These are phyloP conservation scores for Pseudovirgaria hyperparasitica DNA, from an alignment of 2,329 filamentous ascomycete species.

Conservation along the genomic window DNA sequence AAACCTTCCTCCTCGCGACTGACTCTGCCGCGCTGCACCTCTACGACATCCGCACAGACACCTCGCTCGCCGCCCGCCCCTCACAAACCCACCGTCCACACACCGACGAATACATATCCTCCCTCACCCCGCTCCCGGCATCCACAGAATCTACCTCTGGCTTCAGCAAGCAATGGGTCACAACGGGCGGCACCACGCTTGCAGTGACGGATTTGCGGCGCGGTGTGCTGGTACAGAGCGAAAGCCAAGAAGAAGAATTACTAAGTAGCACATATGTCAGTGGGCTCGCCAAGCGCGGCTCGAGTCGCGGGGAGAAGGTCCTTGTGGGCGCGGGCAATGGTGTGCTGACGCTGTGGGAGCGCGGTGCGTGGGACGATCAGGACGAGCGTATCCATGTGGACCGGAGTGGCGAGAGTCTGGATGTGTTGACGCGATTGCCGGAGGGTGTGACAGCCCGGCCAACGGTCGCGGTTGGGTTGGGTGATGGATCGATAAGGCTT, in stretches of 20 bases:
- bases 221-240: conserved; percentile 76
- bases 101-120: conserved; percentile 85
- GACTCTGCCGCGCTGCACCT: conserved; percentile 85
- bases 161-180: conserved; percentile 89
- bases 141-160: conserved; percentile 73
- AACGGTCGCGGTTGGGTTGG: conserved; percentile 66
- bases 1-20: conserved; percentile 77
- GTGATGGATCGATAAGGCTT: conserved; percentile 67
- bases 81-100: conserved; percentile 77
- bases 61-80: conserved; percentile 38
- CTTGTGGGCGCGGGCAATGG: conserved; percentile 69
- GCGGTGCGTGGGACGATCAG: conserved; percentile 89
- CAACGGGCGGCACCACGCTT: conserved; percentile 81
- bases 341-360: conserved; percentile 85
- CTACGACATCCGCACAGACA: conserved; percentile 59
- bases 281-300: conserved; percentile 57
- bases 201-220: conserved; percentile 79
- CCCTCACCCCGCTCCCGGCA: conserved; percentile 69
- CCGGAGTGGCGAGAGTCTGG: conserved; percentile 62
- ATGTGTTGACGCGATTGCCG: conserved; percentile 62
- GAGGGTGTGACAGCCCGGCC: conserved; percentile 53
- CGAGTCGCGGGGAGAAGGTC: conserved; percentile 61
- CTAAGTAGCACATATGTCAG: conserved; percentile 69
- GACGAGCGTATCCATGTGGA: conserved; percentile 78
- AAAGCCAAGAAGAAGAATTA: conserved; percentile 90